Percentiles rank a stretch among this genome's conserved stretches.
phyloP scores from a whole-genome alignment of 208 protist species.

The Leishmania lainsoni region DNA sequence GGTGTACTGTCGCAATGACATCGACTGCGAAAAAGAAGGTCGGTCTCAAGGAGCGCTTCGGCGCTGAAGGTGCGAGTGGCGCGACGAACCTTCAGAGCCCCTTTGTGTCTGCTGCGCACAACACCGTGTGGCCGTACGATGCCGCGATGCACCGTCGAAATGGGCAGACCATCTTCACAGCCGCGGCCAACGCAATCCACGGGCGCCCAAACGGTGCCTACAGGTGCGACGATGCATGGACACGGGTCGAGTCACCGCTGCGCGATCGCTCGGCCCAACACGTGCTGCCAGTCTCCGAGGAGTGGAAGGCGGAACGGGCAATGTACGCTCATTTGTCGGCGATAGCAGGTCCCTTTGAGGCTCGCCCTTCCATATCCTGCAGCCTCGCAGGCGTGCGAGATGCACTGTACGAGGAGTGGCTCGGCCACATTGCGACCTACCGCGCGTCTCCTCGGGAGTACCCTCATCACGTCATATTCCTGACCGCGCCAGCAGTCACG shows the following conservation, averaged over 20 bases:
- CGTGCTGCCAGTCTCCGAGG: constrained; percentile 6
- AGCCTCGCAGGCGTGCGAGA: background rate
- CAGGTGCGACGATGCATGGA: constrained; percentile 9
- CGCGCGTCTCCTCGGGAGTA: constrained; percentile 36
- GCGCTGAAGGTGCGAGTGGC: background rate
- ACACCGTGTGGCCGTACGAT: constrained; percentile 28
- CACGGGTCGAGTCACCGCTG: background rate
- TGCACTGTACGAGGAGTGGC: constrained; percentile 30
- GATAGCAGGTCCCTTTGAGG: background rate
- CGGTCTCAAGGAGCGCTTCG: constrained; percentile 16
- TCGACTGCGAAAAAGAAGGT: constrained; percentile 22
- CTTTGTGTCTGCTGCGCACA: constrained; percentile 26
- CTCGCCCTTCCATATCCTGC: background rate
- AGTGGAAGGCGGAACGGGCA: constrained; percentile 14
- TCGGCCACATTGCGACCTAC: constrained; percentile 19
- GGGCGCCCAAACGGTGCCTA: constrained; percentile 20
- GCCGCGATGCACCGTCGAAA: background rate
- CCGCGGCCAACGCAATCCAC: constrained; percentile 24
- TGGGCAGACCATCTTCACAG: constrained; percentile 16
- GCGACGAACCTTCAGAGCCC: constrained; percentile 21
- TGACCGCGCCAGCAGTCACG: background rate
- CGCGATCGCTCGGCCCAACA: background rate
- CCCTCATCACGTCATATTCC: constrained; percentile 38
- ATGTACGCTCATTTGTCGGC: constrained; percentile 6
- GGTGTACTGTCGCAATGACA: background rate